These are phyloP conservation scores for Cyclotella baltica DNA, from an alignment of 108 stramenopile species.

Conservation along the genomic window DNA sequence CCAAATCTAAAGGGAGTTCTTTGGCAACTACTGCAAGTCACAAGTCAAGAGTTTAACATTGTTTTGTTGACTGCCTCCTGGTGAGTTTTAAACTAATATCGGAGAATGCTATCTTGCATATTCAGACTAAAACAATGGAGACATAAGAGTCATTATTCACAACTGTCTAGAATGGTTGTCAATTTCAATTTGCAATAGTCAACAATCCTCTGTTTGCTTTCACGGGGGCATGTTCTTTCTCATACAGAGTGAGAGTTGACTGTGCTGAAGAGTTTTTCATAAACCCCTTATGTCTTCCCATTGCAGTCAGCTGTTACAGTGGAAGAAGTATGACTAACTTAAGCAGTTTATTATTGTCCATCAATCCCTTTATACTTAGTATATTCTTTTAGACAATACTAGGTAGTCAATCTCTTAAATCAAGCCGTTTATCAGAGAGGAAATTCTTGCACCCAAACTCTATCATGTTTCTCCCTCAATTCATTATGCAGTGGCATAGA, in stretches of 20 bases:
- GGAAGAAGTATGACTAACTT: conserved; percentile 24
- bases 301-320: conserved; percentile 59
- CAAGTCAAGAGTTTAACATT: conserved; percentile 56
- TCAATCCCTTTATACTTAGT: no score
- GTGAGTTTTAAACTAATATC: conserved; percentile 15
- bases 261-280: conserved; percentile 21
- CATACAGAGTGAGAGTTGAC: conserved; percentile 60
- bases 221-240: conserved; percentile 58
- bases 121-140: conserved; percentile 34
- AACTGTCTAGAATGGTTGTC: conserved; percentile 65
- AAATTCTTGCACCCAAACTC: no score
- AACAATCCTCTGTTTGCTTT: conserved; percentile 62
- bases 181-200: conserved; percentile 66
- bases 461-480: no score
- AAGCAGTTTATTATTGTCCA: no score
- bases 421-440: no score
- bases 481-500: no score
- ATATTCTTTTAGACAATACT: no score
- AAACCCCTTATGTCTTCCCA: conserved; percentile 56
- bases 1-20: conserved; percentile 64
- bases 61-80: conserved; percentile 68
- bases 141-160: conserved; percentile 61
- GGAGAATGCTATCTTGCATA: not conserved
- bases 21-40: conserved; percentile 64
- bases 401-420: no score